Percentiles rank a stretch among this genome's conserved stretches.
Evolutionary conservation across 2,329 filamentous ascomycete species (phyloP).

Genomic region (Rhynchosporium agropyri): DNA sequence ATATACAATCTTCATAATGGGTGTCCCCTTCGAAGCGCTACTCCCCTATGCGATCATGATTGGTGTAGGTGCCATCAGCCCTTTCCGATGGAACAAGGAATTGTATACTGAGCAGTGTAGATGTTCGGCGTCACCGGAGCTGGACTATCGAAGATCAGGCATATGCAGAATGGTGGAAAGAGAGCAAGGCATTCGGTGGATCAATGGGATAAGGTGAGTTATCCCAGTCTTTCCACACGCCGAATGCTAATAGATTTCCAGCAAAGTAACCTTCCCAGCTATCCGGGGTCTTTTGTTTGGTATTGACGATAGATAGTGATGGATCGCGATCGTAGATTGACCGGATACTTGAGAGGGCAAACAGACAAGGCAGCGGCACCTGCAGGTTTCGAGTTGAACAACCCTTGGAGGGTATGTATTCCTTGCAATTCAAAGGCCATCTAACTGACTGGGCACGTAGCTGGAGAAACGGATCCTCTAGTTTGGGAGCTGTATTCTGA

Average conservation of each 20-base stretch:
- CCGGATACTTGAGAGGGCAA: constrained; percentile 46
- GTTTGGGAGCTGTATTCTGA: constrained; percentile 9
- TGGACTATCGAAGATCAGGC: constrained; percentile 45
- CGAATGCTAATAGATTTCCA: constrained; percentile 36
- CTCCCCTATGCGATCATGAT: constrained; percentile 47
- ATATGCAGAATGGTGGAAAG: constrained; percentile 47
- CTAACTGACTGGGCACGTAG: constrained; percentile 29
- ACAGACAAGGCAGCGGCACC: constrained; percentile 44
- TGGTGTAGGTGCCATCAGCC: constrained; percentile 38
- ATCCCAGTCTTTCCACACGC: constrained; percentile 11
- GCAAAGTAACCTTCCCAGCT: constrained; percentile 42
- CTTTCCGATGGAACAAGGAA: not conserved
- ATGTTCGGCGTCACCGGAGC: constrained; percentile 47
- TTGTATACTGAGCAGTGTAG: constrained; percentile 37
- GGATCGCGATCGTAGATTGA: constrained; percentile 47
- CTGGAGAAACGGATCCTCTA: constrained; percentile 41
- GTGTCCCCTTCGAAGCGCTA: constrained; percentile 48
- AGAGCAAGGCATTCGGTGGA: constrained; percentile 45
- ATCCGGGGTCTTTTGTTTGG: not conserved
- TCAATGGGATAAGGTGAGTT: constrained; percentile 46
- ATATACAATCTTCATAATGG: constrained; percentile 42
- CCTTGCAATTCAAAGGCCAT: not conserved
- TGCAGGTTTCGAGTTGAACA: constrained; percentile 46
- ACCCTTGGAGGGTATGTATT: constrained; percentile 46
- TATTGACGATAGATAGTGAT: constrained; percentile 44